A percentile compares a stretch with the other conserved stretches of the same genome.
These are phyloP conservation scores for Trichosporon faecale DNA, from an alignment of 1,284 basidiomycete species.

Conservation along the genomic window DNA sequence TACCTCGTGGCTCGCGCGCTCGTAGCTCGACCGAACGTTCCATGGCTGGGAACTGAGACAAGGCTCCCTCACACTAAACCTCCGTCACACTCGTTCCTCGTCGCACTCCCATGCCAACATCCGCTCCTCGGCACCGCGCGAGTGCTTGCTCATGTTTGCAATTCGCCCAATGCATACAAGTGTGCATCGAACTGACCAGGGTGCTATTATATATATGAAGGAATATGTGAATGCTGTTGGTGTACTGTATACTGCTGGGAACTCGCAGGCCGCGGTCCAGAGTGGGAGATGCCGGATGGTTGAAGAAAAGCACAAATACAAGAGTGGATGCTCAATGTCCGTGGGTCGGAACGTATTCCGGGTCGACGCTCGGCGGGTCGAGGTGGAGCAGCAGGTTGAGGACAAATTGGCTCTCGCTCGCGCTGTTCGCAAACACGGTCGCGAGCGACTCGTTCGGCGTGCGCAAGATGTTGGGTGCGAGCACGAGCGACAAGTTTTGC, in stretches of 20 bases:
- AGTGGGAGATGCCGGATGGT: not conserved
- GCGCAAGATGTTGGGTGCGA: constrained; percentile 81
- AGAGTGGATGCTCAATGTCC: constrained; percentile 12
- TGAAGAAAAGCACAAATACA: not conserved
- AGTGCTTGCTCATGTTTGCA: not conserved
- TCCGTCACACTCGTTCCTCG: no score
- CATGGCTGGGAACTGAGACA: no score
- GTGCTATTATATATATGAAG: not conserved
- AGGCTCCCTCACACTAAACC: no score
- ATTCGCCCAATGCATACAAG: not conserved
- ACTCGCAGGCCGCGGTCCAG: not conserved
- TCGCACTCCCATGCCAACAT: no score
- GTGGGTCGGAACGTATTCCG: constrained; percentile 57
- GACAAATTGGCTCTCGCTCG: constrained; percentile 82
- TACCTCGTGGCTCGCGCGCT: no score
- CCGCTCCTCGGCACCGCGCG: no score
- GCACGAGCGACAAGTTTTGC: constrained; percentile 60
- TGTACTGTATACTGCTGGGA: not conserved
- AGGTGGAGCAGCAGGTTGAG: constrained; percentile 75
- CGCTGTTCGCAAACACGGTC: constrained; percentile 81
- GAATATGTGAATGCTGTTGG: not conserved
- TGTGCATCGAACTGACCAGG: not conserved
- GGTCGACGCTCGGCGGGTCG: constrained; percentile 68
- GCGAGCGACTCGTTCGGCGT: constrained; percentile 77
- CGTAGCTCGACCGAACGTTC: no score